Evolutionary conservation across 2,329 filamentous ascomycete species (phyloP).

Genomic region (Verticillium isaacii): DNA sequence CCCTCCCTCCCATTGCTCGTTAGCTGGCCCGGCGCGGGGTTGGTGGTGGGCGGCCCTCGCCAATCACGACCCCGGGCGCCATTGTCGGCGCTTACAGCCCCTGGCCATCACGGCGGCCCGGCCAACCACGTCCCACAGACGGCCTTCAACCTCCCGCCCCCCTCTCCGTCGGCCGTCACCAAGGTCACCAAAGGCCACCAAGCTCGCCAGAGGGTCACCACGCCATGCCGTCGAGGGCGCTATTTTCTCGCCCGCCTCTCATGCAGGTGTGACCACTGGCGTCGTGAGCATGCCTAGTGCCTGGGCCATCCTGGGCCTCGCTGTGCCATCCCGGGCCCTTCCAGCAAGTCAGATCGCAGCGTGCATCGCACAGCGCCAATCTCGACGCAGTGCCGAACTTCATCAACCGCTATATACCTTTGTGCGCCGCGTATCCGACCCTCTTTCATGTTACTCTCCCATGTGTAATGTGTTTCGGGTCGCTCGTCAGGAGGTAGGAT

Average conservation of each 20-base stretch:
- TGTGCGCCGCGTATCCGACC: conserved; percentile 33
- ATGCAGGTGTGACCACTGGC: conserved; percentile 30
- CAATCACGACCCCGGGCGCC: conserved; percentile 17
- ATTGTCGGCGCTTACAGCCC: conserved; percentile 32
- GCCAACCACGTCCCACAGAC: conserved; percentile 34
- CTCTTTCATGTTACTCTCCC: conserved; percentile 32
- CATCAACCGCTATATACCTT: conserved; percentile 56
- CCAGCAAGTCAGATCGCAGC: conserved; percentile 38
- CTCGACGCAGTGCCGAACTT: conserved; percentile 38
- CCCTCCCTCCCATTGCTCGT: too few relatives aligned
- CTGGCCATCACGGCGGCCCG: conserved; percentile 21
- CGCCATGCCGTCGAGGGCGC: conserved; percentile 24
- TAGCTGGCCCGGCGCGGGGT: conserved; percentile 13
- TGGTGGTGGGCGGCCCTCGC: conserved; percentile 11
- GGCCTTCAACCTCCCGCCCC: conserved; percentile 16
- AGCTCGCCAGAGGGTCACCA: not conserved
- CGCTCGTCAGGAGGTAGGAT: conserved; percentile 38
- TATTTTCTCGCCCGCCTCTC: conserved; percentile 29
- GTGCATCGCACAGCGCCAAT: conserved; percentile 34
- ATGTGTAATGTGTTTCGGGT: conserved; percentile 46
- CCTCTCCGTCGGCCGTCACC: conserved; percentile 1
- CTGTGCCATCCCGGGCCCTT: conserved; percentile 6
- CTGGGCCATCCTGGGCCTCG: conserved; percentile 8
- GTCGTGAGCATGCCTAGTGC: conserved; percentile 19
- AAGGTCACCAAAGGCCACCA: not conserved